Percentiles rank a stretch among this genome's conserved stretches.
These are phyloP conservation scores for Aspergillus sojae DNA, from an alignment of 2,329 filamentous ascomycete species.

Conservation along the genomic window DNA sequence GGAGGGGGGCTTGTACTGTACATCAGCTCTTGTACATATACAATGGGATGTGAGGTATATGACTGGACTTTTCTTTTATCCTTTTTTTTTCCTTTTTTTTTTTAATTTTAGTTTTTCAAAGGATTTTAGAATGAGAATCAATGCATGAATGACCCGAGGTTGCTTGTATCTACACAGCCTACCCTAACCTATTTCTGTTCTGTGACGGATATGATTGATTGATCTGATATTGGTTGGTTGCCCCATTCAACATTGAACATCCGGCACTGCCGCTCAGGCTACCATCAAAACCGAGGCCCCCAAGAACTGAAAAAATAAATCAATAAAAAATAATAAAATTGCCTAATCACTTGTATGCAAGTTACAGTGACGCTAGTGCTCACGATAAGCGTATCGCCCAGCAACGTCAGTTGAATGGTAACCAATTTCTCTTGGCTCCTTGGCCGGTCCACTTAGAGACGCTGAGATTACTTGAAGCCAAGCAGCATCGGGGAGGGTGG, in stretches of 20 bases:
- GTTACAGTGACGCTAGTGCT: conserved; percentile 16
- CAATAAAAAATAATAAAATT: conserved; percentile 9
- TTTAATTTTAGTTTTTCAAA: background rate
- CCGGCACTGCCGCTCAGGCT: conserved; percentile 1
- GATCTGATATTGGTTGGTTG: background rate
- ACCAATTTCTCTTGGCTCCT: conserved; percentile 27
- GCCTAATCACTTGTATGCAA: conserved; percentile 4
- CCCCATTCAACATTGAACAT: conserved; percentile 5
- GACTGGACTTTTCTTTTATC: background rate
- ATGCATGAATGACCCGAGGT: background rate
- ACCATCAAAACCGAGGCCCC: background rate
- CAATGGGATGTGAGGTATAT: background rate
- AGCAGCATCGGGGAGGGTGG: conserved; percentile 5
- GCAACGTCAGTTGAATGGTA: conserved; percentile 31
- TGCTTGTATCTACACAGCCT: background rate
- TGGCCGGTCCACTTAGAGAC: conserved; percentile 21
- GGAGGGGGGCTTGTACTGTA: conserved; percentile 4
- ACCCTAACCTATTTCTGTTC: background rate
- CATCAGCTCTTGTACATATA: conserved; percentile 9
- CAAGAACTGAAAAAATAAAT: background rate
- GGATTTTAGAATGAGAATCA: background rate
- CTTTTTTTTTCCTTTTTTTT: background rate
- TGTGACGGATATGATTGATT: conserved; percentile 1
- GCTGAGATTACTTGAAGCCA: conserved; percentile 13
- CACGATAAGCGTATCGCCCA: conserved; percentile 40